Evolutionary conservation across 2,329 filamentous ascomycete species (phyloP).

Genomic region (Tolypocladium pustulatum): DNA sequence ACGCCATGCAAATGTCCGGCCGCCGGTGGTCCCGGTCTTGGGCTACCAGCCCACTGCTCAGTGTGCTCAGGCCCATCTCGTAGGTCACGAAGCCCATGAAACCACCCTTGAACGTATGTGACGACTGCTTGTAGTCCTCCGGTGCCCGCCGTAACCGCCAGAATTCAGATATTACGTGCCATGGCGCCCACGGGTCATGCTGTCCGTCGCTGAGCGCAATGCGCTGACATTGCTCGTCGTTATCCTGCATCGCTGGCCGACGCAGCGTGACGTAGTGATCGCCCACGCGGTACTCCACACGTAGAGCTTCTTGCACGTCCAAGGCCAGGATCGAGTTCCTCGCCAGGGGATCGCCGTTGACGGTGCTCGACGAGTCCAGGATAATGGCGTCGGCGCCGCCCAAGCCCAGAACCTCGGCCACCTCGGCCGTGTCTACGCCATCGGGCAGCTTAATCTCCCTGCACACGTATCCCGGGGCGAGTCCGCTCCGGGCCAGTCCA

Average conservation of each 20-base stretch:
- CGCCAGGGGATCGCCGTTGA: conserved; percentile 29
- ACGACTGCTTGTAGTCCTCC: conserved; percentile 4
- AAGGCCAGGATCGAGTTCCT: conserved; percentile 67
- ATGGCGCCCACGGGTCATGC: conserved; percentile 26
- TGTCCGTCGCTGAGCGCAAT: conserved; percentile 13
- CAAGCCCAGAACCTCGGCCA: conserved; percentile 39
- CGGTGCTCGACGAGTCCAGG: conserved; percentile 48
- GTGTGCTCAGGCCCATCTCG: conserved; percentile 56
- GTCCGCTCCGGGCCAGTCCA: conserved; percentile 16
- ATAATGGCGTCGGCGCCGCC: conserved; percentile 38
- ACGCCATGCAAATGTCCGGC: conserved; percentile 66
- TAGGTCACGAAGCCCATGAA: conserved; percentile 81
- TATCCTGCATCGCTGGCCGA: conserved; percentile 8
- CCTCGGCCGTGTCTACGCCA: conserved; percentile 38
- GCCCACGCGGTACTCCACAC: conserved; percentile 46
- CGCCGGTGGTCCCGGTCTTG: conserved; percentile 25
- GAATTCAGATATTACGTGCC: conserved; percentile 40
- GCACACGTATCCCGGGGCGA: conserved; percentile 25
- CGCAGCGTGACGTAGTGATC: conserved; percentile 25
- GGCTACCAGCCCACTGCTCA: conserved; percentile 18
- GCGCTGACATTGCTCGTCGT: conserved; percentile 15
- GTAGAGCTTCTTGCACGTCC: conserved; percentile 44
- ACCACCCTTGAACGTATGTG: conserved; percentile 63
- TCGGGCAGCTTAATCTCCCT: conserved; percentile 31
- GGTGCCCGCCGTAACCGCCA: conserved; percentile 18